Evolutionary conservation across 805 yeast genomes (phyloP).

Genomic region (Candida bentonensis): DNA sequence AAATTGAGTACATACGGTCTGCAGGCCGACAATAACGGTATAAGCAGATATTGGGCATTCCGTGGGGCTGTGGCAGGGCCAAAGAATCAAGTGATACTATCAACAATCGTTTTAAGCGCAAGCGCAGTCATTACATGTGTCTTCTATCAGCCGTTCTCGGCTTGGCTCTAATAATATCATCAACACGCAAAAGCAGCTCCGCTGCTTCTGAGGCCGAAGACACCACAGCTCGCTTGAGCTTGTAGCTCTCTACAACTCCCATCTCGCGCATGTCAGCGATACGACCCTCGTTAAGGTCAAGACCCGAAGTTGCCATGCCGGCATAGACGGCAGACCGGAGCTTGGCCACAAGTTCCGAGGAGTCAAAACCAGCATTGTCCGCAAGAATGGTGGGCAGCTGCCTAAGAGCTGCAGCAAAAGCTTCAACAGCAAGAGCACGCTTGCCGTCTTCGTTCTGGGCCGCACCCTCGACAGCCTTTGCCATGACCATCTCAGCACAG

Average conservation of each 20-base stretch:
- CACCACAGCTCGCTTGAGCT: slow-evolving; percentile 86
- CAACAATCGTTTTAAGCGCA: no score
- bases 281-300: slow-evolving; percentile 70
- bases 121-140: slow-evolving; percentile 11
- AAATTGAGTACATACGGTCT: no score
- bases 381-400: slow-evolving; percentile 92
- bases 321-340: slow-evolving; percentile 81
- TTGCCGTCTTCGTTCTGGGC: slow-evolving; percentile 91
- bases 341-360: slow-evolving; percentile 82
- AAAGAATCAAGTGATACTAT: no score
- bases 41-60: no score
- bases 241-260: slow-evolving; percentile 87
- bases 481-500: slow-evolving; percentile 91
- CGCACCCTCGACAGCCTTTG: slow-evolving; percentile 85
- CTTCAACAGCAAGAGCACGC: slow-evolving; percentile 85
- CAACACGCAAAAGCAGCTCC: slow-evolving; percentile 88
- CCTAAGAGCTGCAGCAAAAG: slow-evolving; percentile 86
- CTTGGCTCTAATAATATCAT: slow-evolving; percentile 89
- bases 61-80: no score
- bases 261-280: slow-evolving; percentile 90
- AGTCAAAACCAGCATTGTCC: slow-evolving; percentile 94
- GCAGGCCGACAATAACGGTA: no score
- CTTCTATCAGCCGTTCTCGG: slow-evolving; percentile 94
- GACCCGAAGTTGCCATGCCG: slow-evolving; percentile 85
- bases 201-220: slow-evolving; percentile 97